phyloP scores from a whole-genome alignment of 768 basidiomycete genomes.

The Podaxis sp. region DNA sequence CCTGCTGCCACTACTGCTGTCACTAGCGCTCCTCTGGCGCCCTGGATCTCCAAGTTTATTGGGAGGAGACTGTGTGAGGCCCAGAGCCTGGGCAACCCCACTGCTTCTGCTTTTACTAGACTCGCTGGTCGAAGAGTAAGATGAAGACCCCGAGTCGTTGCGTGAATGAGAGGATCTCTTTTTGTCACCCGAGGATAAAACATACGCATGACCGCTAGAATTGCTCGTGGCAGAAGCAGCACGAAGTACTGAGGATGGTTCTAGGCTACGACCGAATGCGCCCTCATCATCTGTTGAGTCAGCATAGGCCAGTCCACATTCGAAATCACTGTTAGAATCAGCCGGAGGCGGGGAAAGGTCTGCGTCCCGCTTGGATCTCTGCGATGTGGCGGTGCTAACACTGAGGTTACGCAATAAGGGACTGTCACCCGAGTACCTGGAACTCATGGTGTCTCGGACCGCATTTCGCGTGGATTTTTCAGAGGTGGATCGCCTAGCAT shows the following conservation, averaged over 20 bases:
- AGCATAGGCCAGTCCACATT: conserved; percentile 51
- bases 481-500: conserved; percentile 3
- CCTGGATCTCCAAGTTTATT: conserved; percentile 35
- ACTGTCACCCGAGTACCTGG: conserved; percentile 7
- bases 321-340: conserved; percentile 39
- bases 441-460: background rate
- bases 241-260: conserved; percentile 13
- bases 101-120: conserved; percentile 15
- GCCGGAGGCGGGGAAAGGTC: conserved; percentile 26
- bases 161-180: conserved; percentile 14
- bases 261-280: conserved; percentile 15
- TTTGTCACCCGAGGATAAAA: background rate
- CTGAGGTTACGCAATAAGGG: conserved; percentile 13
- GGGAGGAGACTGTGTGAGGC: conserved; percentile 41
- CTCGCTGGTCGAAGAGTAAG: conserved; percentile 22
- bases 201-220: conserved; percentile 12
- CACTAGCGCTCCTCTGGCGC: conserved; percentile 29
- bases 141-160: conserved; percentile 26
- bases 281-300: conserved; percentile 47
- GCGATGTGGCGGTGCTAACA: conserved; percentile 21
- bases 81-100: conserved; percentile 43
- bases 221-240: conserved; percentile 14
- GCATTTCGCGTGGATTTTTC: background rate
- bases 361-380: conserved; percentile 1
- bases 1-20: conserved; percentile 28